These are phyloP conservation scores for Cryptococcus sp. DNA, from an alignment of 1,284 basidiomycete species.

Conservation along the genomic window DNA sequence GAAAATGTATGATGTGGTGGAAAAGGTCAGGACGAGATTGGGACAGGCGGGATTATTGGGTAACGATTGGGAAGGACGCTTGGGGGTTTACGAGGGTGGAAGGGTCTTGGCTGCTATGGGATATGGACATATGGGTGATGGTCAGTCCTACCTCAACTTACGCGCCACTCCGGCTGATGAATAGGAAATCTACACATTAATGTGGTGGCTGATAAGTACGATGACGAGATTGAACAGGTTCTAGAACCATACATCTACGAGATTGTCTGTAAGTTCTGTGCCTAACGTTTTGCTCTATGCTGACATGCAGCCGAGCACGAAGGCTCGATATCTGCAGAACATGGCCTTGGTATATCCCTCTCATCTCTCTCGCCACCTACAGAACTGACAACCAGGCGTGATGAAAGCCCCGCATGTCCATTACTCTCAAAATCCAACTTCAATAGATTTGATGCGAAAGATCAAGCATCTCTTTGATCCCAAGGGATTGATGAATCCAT, in stretches of 20 bases:
- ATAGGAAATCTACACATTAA: slow-evolving; percentile 93
- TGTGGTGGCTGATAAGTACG: slow-evolving; percentile 78
- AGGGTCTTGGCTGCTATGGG: slow-evolving; percentile 75
- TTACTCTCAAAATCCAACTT: slow-evolving; percentile 77
- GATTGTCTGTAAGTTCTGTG: slow-evolving; percentile 57
- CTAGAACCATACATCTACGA: slow-evolving; percentile 97
- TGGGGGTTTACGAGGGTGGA: slow-evolving; percentile 55
- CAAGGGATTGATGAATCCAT: slow-evolving; percentile 71
- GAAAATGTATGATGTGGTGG: slow-evolving; percentile 85
- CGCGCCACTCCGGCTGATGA: background rate
- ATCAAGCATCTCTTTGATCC: slow-evolving; percentile 92
- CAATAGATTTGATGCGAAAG: slow-evolving; percentile 82
- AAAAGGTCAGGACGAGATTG: slow-evolving; percentile 71
- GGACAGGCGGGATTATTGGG: slow-evolving; percentile 66
- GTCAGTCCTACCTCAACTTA: slow-evolving; percentile 52
- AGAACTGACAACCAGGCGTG: slow-evolving; percentile 50
- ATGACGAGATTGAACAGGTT: slow-evolving; percentile 74
- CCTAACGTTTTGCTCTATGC: background rate
- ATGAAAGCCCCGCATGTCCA: slow-evolving; percentile 91
- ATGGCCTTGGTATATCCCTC: slow-evolving; percentile 60
- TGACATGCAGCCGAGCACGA: slow-evolving; percentile 49
- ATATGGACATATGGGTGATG: slow-evolving; percentile 96
- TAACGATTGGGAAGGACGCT: slow-evolving; percentile 31
- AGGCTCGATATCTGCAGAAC: slow-evolving; percentile 94
- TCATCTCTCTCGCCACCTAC: background rate